Evolutionary conservation across 306 rosid species (phyloP), one percentile per base, ranked within the genome.

Genomic region (Ochetophila trinervis): DNA sequence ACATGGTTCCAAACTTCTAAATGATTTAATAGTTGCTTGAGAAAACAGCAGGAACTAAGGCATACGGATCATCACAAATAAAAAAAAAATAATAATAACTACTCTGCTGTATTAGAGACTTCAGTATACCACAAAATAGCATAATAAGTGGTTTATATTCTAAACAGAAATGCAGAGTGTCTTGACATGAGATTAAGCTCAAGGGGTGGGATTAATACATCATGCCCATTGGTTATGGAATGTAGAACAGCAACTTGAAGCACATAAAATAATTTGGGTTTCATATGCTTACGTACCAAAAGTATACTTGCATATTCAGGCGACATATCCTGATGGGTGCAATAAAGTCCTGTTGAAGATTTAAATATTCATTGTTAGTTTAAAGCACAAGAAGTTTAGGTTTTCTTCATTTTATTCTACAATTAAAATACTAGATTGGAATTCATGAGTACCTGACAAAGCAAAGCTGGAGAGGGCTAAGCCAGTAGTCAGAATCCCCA

Each of bases 381-480:
- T 9, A 69, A 44, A 73, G 67, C 60, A 60, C 30, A 72, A 47
- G 22, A 35, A 20, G 15, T 6, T 13, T 27, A 57, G 36, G 19
- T n/a, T 65, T 12, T 12, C 40, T 20, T 51, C 35, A 50, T 48
- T 30, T 34, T 9, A 11, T 1, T 40, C 36, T 1, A 65, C 40
- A 62, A 62, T 42, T 13, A 68, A 36, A 35, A 68, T 8, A 52
- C 47, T 23, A 61, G 14, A 52, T 37, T 70, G 60, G 51, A 73
- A 72, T 70, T 70, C 17, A 59, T 42, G 8, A 54, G 37, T 74
- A 93, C 95, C 97, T 66, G 99, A 93, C 73, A 93, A 68, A 63
- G 97, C 97, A 73, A 90, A 93, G 80, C 99, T 93, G 37, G 99
- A 94, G 76, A 94, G 97, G 74, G 97, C 99, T 70, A 94, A 79